These are phyloP conservation scores for Mytilinidion resinicola DNA, from an alignment of 495 filamentous ascomycete genomes.

Conservation along the genomic window DNA sequence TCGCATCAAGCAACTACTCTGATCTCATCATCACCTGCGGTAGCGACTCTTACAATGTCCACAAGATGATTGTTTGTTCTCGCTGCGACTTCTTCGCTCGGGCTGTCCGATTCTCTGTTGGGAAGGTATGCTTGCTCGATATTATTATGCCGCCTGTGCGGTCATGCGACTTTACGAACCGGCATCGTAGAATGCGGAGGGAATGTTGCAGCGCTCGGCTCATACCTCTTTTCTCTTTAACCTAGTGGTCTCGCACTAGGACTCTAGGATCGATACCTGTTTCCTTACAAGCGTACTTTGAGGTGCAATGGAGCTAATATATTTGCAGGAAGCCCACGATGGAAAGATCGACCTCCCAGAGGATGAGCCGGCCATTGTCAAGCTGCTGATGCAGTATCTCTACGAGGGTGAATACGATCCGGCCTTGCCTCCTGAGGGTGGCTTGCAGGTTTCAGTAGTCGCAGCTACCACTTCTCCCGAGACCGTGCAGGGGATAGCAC, in stretches of 20 bases:
- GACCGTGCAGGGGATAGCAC: too few relatives aligned
- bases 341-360: conserved; percentile 44
- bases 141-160: too few relatives aligned
- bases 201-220: too few relatives aligned
- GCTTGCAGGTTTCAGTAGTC: background rate
- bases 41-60: conserved; percentile 6
- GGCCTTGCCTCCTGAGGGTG: conserved; percentile 18
- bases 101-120: conserved; percentile 1
- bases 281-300: background rate
- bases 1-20: conserved; percentile 4
- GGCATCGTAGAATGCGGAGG: too few relatives aligned
- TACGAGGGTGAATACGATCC: conserved; percentile 46
- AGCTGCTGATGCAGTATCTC: conserved; percentile 45
- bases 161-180: too few relatives aligned
- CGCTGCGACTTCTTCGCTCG: conserved; percentile 4
- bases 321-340: conserved; percentile 32
- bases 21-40: conserved; percentile 12
- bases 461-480: too few relatives aligned
- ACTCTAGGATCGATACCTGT: background rate
- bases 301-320: too few relatives aligned
- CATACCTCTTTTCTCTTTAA: too few relatives aligned
- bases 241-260: too few relatives aligned
- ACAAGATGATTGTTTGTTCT: conserved; percentile 9
- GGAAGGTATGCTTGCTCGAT: background rate
- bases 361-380: conserved; percentile 45